Conservation (phyloP, 2,329 filamentous ascomycete species). For the Paecilomyces variotii region DNA sequence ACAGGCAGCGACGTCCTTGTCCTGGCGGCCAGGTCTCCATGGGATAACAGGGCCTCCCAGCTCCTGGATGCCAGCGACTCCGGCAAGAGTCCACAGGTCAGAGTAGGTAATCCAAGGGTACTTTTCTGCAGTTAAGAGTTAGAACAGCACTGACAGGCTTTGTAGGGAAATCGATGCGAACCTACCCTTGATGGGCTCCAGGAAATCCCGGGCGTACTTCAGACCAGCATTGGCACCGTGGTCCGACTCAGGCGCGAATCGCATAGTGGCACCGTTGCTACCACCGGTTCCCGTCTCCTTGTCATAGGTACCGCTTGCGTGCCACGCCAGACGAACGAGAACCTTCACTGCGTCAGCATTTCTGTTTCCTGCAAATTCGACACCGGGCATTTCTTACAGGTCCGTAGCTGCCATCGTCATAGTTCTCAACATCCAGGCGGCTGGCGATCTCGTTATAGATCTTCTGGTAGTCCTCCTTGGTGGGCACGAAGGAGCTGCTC, state of each 20-base stretch:
- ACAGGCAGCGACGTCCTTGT: constrained; percentile 74
- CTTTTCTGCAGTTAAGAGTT: constrained; percentile 43
- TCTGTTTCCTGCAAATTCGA: neutral
- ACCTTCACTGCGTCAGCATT: constrained; percentile 35
- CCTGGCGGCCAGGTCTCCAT: constrained; percentile 76
- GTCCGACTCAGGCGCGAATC: constrained; percentile 78
- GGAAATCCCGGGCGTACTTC: constrained; percentile 78
- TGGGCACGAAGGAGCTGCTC: constrained; percentile 59
- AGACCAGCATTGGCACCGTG: constrained; percentile 94
- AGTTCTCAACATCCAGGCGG: constrained; percentile 79
- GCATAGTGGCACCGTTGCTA: constrained; percentile 95
- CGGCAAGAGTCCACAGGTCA: constrained; percentile 90
- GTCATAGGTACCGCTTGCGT: constrained; percentile 87
- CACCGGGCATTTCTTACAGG: constrained; percentile 47
- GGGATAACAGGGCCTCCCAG: constrained; percentile 84
- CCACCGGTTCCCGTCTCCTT: constrained; percentile 81
- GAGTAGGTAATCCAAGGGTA: constrained; percentile 96
- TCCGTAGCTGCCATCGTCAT: constrained; percentile 93
- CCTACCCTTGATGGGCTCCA: constrained; percentile 80
- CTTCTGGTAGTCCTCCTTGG: constrained; percentile 84
- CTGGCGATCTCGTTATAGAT: constrained; percentile 83
- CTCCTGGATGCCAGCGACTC: constrained; percentile 83
- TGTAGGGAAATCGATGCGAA: constrained; percentile 5
- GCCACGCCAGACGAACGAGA: constrained; percentile 85
- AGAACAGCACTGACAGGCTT: neutral